Percentiles rank a stretch among this genome's conserved stretches.
phyloP scores from a whole-genome alignment of 345 rosid genomes.

The Euphorbia lathyris region DNA sequence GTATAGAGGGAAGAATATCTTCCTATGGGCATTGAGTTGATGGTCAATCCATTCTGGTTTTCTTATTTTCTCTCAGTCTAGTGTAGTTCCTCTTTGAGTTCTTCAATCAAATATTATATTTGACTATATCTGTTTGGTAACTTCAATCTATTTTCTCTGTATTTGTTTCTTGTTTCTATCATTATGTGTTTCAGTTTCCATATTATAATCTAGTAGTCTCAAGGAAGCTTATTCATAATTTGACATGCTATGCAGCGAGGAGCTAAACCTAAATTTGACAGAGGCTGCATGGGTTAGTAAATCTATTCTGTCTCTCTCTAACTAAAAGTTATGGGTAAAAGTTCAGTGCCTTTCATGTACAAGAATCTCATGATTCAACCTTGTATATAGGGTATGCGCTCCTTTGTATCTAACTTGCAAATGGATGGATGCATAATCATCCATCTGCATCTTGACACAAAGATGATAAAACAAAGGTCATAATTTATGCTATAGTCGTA shows the following conservation, averaged over 20 bases:
- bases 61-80: too few species aligned
- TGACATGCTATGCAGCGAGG: slow-evolving; percentile 62
- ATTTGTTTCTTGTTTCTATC: not conserved
- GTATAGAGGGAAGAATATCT: too few species aligned
- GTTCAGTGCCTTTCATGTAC: not conserved
- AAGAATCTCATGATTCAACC: slow-evolving; percentile 1
- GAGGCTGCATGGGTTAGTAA: slow-evolving; percentile 95
- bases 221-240: slow-evolving; percentile 9
- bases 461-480: not conserved
- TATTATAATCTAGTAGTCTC: slow-evolving; percentile 1
- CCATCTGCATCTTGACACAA: not conserved
- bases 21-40: too few species aligned
- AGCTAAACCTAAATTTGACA: slow-evolving; percentile 72
- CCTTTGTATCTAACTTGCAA: not conserved
- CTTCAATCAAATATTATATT: too few species aligned
- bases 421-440: not conserved
- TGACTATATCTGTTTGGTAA: too few species aligned
- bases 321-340: not conserved
- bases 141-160: too few species aligned
- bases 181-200: slow-evolving; percentile 1
- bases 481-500: too few species aligned
- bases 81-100: too few species aligned
- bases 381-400: not conserved
- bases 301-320: slow-evolving; percentile 1
- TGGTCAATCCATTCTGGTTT: too few species aligned